phyloP scores from a whole-genome alignment of 306 rosid genomes.

The Gynostemma pentaphyllum region DNA sequence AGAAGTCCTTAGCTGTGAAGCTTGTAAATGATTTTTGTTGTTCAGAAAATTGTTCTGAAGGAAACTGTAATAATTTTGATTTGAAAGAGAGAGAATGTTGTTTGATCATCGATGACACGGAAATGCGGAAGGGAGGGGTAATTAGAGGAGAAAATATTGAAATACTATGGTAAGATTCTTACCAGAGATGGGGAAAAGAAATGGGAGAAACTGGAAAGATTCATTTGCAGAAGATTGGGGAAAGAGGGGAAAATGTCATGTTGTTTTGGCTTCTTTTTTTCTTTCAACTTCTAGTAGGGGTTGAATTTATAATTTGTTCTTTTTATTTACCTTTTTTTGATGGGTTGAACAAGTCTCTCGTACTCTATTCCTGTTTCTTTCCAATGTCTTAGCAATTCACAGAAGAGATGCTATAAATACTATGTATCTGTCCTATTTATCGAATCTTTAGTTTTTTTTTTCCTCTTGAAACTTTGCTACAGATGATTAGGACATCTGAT shows the following conservation, averaged over 20 bases:
- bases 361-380: not conserved
- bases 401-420: too few relatives aligned
- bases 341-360: not conserved
- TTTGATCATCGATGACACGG: not conserved
- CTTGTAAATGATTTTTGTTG: not conserved
- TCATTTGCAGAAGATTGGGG: not conserved
- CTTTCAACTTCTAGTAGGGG: too few relatives aligned
- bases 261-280: not conserved
- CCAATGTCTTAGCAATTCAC: too few relatives aligned
- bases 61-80: not conserved
- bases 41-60: not conserved
- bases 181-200: not conserved
- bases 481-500: not conserved
- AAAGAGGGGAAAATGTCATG: not conserved
- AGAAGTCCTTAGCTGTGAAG: not conserved
- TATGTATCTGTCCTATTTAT: not conserved
- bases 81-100: not conserved
- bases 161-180: not conserved
- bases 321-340: not conserved
- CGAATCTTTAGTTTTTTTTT: not conserved
- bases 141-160: not conserved
- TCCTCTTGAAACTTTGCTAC: not conserved
- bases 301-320: not conserved
- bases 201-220: not conserved
- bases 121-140: not conserved